Percentiles rank a stretch among this genome's conserved stretches.
Conservation (phyloP, 345 rosid genomes). For the Raphanus raphanistrum region DNA sequence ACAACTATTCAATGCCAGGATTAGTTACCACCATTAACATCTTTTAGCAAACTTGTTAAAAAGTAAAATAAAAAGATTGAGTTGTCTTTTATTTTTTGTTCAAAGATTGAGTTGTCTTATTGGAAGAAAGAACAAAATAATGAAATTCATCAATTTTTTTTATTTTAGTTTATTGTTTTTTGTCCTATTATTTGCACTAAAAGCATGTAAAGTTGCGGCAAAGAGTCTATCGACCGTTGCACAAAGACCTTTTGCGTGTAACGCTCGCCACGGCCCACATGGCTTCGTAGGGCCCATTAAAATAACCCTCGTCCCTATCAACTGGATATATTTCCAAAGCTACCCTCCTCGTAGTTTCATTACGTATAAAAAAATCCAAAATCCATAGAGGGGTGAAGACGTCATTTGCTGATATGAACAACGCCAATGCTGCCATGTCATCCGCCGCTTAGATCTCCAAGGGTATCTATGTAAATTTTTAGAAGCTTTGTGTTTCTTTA, state of each 20-base stretch:
- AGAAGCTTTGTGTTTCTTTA: not conserved
- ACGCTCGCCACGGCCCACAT: conserved; percentile 40
- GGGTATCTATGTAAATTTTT: conserved; percentile 13
- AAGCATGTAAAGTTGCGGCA: conserved; percentile 19
- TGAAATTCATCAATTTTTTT: not conserved
- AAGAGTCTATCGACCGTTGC: conserved; percentile 40
- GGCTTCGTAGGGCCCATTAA: conserved; percentile 23
- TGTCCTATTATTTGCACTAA: not conserved
- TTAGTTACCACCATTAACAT: not conserved
- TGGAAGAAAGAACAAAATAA: not conserved
- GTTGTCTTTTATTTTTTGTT: too few species aligned
- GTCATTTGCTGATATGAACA: conserved; percentile 9
- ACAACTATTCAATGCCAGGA: not conserved
- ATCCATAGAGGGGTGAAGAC: conserved; percentile 2
- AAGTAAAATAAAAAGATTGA: not conserved
- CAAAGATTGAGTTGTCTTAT: not conserved
- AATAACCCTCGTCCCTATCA: conserved; percentile 16
- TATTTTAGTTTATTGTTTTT: conserved; percentile 6
- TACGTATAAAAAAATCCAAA: not conserved
- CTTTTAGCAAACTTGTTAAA: not conserved
- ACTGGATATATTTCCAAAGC: not conserved
- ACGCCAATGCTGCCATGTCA: conserved; percentile 24
- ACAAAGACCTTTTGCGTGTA: conserved; percentile 36
- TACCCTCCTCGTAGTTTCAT: conserved; percentile 7
- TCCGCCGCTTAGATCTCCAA: conserved; percentile 23